A percentile compares a stretch with the other conserved stretches of the same genome.
Conservation (phyloP, 2,329 filamentous ascomycete genomes). For the Curvularia verruculosa region DNA sequence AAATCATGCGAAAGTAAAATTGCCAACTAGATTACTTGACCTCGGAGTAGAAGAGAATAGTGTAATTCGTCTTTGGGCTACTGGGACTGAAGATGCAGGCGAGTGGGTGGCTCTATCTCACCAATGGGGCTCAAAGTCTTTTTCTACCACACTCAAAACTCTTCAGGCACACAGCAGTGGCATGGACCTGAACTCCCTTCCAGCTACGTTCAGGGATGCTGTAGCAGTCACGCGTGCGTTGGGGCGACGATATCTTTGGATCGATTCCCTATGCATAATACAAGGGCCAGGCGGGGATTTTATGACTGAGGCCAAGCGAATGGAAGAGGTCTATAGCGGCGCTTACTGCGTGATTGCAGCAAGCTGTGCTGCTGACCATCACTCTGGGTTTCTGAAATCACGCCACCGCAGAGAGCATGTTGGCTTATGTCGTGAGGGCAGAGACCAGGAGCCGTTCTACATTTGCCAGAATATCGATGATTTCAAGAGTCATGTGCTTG, state of each 20-base stretch:
- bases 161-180: not conserved
- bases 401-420: not conserved
- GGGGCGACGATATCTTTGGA: slow-evolving; percentile 33
- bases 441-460: not conserved
- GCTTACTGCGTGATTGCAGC: slow-evolving; percentile 33
- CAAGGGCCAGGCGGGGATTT: slow-evolving; percentile 33
- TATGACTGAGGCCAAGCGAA: slow-evolving; percentile 22
- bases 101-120: slow-evolving; percentile 28
- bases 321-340: slow-evolving; percentile 35
- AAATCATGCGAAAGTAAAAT: not conserved
- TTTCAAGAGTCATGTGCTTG: slow-evolving; percentile 28
- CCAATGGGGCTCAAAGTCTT: slow-evolving; percentile 18
- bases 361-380: slow-evolving; percentile 16
- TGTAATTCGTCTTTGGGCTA: slow-evolving; percentile 6
- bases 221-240: slow-evolving; percentile 24
- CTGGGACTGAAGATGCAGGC: not conserved
- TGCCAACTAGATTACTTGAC: slow-evolving; percentile 19
- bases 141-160: slow-evolving; percentile 13
- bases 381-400: slow-evolving; percentile 19
- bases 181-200: slow-evolving; percentile 4
- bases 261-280: slow-evolving; percentile 37
- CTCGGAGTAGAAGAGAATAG: slow-evolving; percentile 7
- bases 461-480: slow-evolving; percentile 31
- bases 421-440: not conserved
- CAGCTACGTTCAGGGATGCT: slow-evolving; percentile 30